phyloP scores from a whole-genome alignment of 257 asterid species.

The Avicennia marina region DNA sequence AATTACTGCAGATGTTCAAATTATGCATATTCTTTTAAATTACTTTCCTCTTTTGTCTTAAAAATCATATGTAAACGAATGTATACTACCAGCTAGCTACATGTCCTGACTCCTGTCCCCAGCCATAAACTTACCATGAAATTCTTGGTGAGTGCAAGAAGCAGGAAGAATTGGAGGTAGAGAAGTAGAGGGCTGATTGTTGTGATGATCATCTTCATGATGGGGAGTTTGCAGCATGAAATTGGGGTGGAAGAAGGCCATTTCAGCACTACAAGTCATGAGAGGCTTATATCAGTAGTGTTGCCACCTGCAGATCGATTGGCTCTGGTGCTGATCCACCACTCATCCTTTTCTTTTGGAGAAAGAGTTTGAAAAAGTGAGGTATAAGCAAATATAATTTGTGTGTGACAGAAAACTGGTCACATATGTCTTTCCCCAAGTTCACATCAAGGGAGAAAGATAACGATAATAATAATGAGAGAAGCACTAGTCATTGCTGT shows the following conservation, averaged over 20 bases:
- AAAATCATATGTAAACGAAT: too few species aligned
- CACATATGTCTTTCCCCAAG: neutral
- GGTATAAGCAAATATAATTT: too few species aligned
- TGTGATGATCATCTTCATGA: slow-evolving; percentile 25
- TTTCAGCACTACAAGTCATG: slow-evolving; percentile 42
- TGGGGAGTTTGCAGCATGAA: slow-evolving; percentile 50
- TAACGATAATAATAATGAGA: neutral
- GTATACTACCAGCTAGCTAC: too few species aligned
- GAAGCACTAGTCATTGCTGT: neutral
- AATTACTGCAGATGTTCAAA: too few species aligned
- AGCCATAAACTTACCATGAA: slow-evolving; percentile 32
- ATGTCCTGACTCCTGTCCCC: too few species aligned
- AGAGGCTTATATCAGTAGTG: too few species aligned
- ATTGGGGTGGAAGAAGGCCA: slow-evolving; percentile 65
- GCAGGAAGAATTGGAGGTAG: slow-evolving; percentile 16
- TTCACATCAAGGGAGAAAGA: neutral
- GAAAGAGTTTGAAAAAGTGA: neutral
- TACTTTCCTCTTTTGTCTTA: too few species aligned
- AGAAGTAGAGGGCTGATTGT: slow-evolving; percentile 27
- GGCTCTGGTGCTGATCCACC: too few species aligned
- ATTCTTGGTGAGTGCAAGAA: slow-evolving; percentile 27
- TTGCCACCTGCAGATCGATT: too few species aligned
- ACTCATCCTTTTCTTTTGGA: neutral
- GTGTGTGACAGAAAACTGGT: neutral
- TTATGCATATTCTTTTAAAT: too few species aligned